A percentile compares a stretch with the other conserved stretches of the same genome.
phyloP scores from a whole-genome alignment of 73 alveolate species.

The Tetrahymena elliotti region DNA sequence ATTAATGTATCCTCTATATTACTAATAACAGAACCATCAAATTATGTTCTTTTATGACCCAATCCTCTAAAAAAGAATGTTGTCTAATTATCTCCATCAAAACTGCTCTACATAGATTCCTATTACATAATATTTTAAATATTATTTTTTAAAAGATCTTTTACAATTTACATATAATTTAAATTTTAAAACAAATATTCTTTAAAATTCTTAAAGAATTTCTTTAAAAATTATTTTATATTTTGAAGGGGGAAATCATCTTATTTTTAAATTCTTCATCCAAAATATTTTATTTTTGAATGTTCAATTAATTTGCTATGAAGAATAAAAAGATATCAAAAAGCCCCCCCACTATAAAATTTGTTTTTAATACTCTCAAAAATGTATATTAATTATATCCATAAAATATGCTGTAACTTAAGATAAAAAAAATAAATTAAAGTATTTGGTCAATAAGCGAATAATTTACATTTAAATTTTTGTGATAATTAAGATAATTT shows the following conservation, averaged over 20 bases:
- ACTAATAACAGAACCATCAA: background rate
- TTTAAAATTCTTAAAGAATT: too few species aligned
- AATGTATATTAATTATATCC: background rate
- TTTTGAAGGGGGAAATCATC: too few species aligned
- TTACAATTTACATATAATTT: too few species aligned
- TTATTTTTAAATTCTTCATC: too few species aligned
- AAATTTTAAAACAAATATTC: too few species aligned
- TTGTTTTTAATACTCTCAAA: too few species aligned
- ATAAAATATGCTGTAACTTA: background rate
- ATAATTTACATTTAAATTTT: background rate
- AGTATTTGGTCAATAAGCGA: background rate
- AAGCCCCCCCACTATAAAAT: background rate
- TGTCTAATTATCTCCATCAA: background rate
- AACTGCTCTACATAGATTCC: background rate
- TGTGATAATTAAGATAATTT: background rate
- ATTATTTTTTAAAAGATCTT: too few species aligned
- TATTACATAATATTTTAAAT: background rate
- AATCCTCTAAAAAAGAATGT: background rate
- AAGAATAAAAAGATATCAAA: too few species aligned
- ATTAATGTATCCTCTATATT: background rate
- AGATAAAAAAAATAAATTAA: background rate
- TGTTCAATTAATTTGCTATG: too few species aligned
- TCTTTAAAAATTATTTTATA: too few species aligned
- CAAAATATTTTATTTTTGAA: too few species aligned
- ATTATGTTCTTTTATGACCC: background rate